Evolutionary conservation across 306 rosid species (phyloP).

Genomic region (Acmispon strigosus): DNA sequence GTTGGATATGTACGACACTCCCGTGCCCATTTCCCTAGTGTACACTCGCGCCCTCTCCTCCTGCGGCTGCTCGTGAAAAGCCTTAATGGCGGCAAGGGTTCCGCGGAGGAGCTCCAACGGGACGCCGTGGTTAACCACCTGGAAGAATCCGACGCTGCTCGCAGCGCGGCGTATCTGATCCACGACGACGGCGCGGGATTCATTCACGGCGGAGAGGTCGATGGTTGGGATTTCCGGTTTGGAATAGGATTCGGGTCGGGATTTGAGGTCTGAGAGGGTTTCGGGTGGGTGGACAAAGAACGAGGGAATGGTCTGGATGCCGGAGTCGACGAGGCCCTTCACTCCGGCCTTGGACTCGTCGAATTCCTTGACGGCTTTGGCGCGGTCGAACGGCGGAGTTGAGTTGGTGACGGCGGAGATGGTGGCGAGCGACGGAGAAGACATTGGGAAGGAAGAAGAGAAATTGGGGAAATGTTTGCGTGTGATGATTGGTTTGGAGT

Average conservation of each 20-base stretch:
- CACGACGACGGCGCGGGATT: conserved; percentile 16
- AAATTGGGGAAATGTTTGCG: not conserved
- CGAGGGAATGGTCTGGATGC: conserved; percentile 40
- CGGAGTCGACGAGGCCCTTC: conserved; percentile 59
- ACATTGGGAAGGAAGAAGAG: not conserved
- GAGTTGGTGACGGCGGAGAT: not conserved
- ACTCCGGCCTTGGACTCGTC: conserved; percentile 61
- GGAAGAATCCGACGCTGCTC: conserved; percentile 52
- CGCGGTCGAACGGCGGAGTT: conserved; percentile 26
- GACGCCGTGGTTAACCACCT: conserved; percentile 48
- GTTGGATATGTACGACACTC: conserved; percentile 38
- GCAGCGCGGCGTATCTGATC: conserved; percentile 36
- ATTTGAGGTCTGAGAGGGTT: conserved; percentile 22
- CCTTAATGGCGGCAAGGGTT: conserved; percentile 23
- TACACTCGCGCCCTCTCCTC: conserved; percentile 43
- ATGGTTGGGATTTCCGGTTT: conserved; percentile 34
- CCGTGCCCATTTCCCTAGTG: conserved; percentile 18
- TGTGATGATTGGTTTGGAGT: not conserved
- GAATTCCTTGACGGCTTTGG: conserved; percentile 44
- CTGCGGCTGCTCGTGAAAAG: conserved; percentile 49
- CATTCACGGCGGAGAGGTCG: conserved; percentile 33
- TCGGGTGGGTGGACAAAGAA: conserved; percentile 59
- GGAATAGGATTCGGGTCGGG: conserved; percentile 1
- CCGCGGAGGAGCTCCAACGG: conserved; percentile 24
- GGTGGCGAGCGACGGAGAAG: not conserved